Percentiles rank a stretch among this genome's conserved stretches.
Evolutionary conservation across 495 filamentous ascomycete genomes (phyloP).

Genomic region (Trichoderma parareesei): DNA sequence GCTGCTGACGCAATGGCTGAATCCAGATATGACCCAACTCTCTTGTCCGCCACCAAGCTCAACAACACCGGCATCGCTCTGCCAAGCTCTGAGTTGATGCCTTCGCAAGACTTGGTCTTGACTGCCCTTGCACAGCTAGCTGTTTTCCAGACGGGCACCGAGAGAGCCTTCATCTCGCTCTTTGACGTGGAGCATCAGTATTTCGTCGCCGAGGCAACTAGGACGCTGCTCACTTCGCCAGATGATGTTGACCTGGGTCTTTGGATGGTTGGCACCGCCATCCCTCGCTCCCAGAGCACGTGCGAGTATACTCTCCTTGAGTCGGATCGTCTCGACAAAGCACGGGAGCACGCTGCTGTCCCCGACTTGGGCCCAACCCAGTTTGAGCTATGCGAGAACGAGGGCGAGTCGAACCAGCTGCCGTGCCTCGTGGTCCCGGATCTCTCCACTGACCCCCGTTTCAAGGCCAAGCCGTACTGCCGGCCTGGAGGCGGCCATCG

Average conservation of each 20-base stretch:
- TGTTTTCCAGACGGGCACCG: conserved; percentile 41
- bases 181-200: conserved; percentile 52
- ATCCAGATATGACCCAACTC: conserved; percentile 14
- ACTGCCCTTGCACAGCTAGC: conserved; percentile 58
- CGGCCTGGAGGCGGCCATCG: conserved; percentile 35
- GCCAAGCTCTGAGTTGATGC: conserved; percentile 17
- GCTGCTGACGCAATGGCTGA: background rate
- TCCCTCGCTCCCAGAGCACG: conserved; percentile 37
- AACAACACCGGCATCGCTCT: conserved; percentile 21
- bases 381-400: conserved; percentile 13
- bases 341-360: background rate
- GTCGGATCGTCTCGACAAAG: background rate
- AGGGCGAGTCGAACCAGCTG: conserved; percentile 24
- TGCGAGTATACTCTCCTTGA: conserved; percentile 37
- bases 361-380: conserved; percentile 16
- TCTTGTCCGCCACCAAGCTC: conserved; percentile 14
- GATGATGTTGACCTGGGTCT: conserved; percentile 26
- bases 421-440: conserved; percentile 41
- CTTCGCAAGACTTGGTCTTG: conserved; percentile 50
- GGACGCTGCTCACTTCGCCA: conserved; percentile 38
- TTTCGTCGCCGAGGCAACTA: conserved; percentile 56
- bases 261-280: conserved; percentile 31
- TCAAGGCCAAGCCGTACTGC: conserved; percentile 21
- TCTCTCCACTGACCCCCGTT: conserved; percentile 40
- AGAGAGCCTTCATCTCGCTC: conserved; percentile 51